Evolutionary conservation across 1,139 yeast genomes (phyloP).

Genomic region (Ogataea hybrid): DNA sequence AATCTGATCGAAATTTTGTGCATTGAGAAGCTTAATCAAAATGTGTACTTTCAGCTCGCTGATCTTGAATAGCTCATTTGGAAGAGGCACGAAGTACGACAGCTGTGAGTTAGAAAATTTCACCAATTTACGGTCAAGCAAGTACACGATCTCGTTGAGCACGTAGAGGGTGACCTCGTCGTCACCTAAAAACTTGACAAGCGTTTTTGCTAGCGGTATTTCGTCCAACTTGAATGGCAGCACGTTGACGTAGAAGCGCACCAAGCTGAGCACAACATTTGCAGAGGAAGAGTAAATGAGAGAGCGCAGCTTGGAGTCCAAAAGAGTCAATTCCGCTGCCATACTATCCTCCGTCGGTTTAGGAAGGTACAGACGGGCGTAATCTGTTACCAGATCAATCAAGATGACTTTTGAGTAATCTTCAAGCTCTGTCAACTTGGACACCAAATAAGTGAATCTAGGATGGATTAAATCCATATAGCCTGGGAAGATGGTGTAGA

Average conservation of each 20-base stretch:
- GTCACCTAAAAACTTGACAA: conserved; percentile 18
- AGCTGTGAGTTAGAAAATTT: conserved; percentile 19
- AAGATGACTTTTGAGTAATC: conserved; percentile 71
- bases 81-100: conserved; percentile 56
- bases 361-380: conserved; percentile 59
- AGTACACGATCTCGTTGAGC: conserved; percentile 20
- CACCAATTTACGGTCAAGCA: conserved; percentile 15
- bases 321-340: conserved; percentile 14
- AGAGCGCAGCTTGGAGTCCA: conserved; percentile 11
- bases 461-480: conserved; percentile 70
- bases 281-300: conserved; percentile 20
- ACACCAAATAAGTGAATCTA: conserved; percentile 61
- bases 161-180: conserved; percentile 18
- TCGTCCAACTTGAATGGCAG: conserved; percentile 17
- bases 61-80: conserved; percentile 49
- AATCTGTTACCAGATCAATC: conserved; percentile 64
- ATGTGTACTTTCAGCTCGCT: conserved; percentile 62
- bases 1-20: conserved; percentile 48
- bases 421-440: conserved; percentile 55
- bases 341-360: conserved; percentile 38
- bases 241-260: conserved; percentile 18
- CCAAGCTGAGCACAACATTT: conserved; percentile 23
- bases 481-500: conserved; percentile 52
- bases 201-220: conserved; percentile 13
- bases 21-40: conserved; percentile 55